Percentiles rank a stretch among this genome's conserved stretches.
Evolutionary conservation across 31 red algal species (phyloP).

Genomic region (Porphyra umbilicalis): DNA sequence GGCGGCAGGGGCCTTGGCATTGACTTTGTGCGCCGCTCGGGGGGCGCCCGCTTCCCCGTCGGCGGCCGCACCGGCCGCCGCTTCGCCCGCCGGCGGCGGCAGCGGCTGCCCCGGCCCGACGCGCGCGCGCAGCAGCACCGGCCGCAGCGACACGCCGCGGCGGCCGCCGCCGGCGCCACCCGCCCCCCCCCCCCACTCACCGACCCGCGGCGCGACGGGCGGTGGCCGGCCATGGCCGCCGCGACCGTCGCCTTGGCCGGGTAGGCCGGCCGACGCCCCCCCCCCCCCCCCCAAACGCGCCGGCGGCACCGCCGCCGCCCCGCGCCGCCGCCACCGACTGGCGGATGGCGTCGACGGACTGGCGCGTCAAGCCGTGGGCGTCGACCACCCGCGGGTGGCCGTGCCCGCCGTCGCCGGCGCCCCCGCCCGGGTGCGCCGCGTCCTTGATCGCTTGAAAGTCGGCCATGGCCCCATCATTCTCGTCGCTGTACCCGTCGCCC

Average conservation of each 20-base stretch:
- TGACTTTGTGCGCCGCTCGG: background rate
- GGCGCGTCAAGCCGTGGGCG: background rate
- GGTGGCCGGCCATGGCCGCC: background rate
- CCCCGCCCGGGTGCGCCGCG: background rate
- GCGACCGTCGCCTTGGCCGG: background rate
- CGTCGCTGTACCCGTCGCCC: background rate
- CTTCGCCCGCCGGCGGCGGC: background rate
- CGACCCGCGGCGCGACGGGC: background rate
- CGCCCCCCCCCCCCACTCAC: too few species aligned
- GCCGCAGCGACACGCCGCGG: background rate
- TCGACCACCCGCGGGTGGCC: background rate
- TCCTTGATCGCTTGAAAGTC: background rate
- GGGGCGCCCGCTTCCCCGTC: background rate
- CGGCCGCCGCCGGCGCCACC: too few species aligned
- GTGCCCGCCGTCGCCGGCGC: too few species aligned
- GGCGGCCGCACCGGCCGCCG: background rate
- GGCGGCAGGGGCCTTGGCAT: background rate
- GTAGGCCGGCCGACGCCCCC: background rate
- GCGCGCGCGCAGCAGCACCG: background rate
- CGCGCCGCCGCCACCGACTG: background rate
- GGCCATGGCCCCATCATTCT: background rate
- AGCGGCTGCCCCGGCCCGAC: background rate
- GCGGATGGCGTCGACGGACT: background rate
- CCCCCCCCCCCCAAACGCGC: too few species aligned
- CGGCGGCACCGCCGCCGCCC: background rate